phyloP scores from a whole-genome alignment of 441 rosid species.

The Bocquillonia castaneifolia region DNA sequence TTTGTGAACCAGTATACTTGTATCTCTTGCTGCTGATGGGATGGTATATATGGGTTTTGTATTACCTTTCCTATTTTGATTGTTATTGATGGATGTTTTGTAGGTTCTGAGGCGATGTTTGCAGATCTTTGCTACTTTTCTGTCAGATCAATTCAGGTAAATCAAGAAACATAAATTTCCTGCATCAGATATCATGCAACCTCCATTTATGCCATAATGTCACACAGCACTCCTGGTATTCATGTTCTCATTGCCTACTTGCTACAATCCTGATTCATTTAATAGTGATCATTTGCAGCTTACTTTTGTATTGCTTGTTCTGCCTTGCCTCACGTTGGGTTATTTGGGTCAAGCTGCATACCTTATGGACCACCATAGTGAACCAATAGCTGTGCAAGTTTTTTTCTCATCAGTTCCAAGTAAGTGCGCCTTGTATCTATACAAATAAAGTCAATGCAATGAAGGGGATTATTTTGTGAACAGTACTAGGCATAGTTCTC shows the following conservation, averaged over 20 bases:
- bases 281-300: slow-evolving; percentile 67
- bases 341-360: slow-evolving; percentile 99
- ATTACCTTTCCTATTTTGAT: neutral
- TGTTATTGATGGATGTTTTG: slow-evolving; percentile 15
- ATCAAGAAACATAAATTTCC: slow-evolving; percentile 21
- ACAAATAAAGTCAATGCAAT: slow-evolving; percentile 14
- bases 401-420: slow-evolving; percentile 93
- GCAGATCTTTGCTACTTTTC: slow-evolving; percentile 99
- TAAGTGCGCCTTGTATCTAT: slow-evolving; percentile 32
- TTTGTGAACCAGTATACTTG: neutral
- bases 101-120: slow-evolving; percentile 98
- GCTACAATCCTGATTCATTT: slow-evolving; percentile 33
- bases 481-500: slow-evolving; percentile 1
- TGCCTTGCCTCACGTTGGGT: slow-evolving; percentile 93
- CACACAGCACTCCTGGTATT: slow-evolving; percentile 12
- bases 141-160: slow-evolving; percentile 93
- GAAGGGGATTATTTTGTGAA: neutral
- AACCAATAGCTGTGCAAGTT: slow-evolving; percentile 44
- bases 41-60: neutral
- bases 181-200: slow-evolving; percentile 9
- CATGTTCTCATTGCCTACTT: slow-evolving; percentile 14
- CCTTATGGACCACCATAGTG: slow-evolving; percentile 58
- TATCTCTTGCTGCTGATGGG: neutral
- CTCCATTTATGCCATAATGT: neutral
- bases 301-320: slow-evolving; percentile 86